Evolutionary conservation across 345 rosid species (phyloP), one percentile per base, ranked within the genome.

Genomic region (Odontarrhena argentea): DNA sequence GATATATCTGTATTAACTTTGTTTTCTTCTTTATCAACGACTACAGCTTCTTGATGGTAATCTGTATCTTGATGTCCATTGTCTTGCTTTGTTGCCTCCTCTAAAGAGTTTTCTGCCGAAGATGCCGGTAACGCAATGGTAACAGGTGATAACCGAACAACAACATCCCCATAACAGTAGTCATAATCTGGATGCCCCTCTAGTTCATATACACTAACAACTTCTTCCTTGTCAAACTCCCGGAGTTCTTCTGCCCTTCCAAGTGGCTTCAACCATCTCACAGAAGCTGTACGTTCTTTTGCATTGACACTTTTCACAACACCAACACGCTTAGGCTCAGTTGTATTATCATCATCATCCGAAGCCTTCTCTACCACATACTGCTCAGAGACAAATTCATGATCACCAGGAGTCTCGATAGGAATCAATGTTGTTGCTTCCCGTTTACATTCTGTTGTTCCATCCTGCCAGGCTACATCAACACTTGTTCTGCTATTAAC

Each of bases 141-240:
- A 71, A 81, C 86, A 6, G 94, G 88, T 45, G 86, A 78, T 68
- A 93, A 74, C 26, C 97, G 87, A 61, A 89, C 87, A 35, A 93
- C 97, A 18, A 89, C 88, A 75, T 95, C 97, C 11, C 97, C 99
- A 75, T 87, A 86, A 64, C 97, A 89, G 58, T 91, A 95, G 75
- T 91, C 97, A 81, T 91, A 95, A 82, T 95, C 99, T 35, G 87
- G 86, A 91, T 95, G 97, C 34, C 87, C 92, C 76, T 87, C 96
- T 69, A 95, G 81, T 77, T 91, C 99, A 77, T 95, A 95, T 55
- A 88, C 97, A 46, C 98, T 93, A 12, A 86, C 97, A 67, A 82
- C 71, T 76, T 93, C 97, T 80, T 90, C 97, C 77, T 78, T 82
- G 61, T 82, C 93, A 80, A 95, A 91, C 80, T 89, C 87, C 30